phyloP scores from a whole-genome alignment of 805 yeast genomes.

The Candida maesae region DNA sequence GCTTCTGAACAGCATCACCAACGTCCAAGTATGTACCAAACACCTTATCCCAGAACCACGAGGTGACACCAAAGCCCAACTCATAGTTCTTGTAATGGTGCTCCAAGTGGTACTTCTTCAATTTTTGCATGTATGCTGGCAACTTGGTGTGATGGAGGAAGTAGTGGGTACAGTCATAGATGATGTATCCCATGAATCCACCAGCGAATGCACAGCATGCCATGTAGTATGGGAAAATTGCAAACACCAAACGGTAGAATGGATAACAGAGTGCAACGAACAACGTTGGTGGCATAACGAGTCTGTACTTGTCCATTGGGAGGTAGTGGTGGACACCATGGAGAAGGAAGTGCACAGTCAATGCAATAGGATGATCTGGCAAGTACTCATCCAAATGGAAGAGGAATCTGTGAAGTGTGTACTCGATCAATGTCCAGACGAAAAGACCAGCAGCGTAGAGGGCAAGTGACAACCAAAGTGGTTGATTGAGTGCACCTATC shows the following conservation, averaged over 20 bases:
- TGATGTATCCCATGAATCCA: constrained; percentile 88
- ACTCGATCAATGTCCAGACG: constrained; percentile 93
- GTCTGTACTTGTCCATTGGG: constrained; percentile 92
- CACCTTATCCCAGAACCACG: constrained; percentile 89
- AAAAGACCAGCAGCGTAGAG: constrained; percentile 78
- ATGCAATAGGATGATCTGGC: constrained; percentile 74
- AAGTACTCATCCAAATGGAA: constrained; percentile 88
- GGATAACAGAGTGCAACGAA: constrained; percentile 73
- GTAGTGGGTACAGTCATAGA: constrained; percentile 93
- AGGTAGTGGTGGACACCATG: constrained; percentile 97
- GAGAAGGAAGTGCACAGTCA: constrained; percentile 80
- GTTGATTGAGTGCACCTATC: constrained; percentile 51
- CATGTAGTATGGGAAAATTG: constrained; percentile 69
- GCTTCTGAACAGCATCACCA: constrained; percentile 23
- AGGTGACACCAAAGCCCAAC: constrained; percentile 94
- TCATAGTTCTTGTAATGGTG: constrained; percentile 98
- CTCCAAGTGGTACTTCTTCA: constrained; percentile 90
- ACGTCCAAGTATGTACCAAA: constrained; percentile 73
- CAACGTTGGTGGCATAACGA: constrained; percentile 95
- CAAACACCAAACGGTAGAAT: constrained; percentile 73
- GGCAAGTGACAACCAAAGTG: constrained; percentile 40
- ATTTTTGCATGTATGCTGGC: constrained; percentile 70
- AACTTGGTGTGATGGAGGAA: constrained; percentile 83
- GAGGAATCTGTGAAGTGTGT: constrained; percentile 79
- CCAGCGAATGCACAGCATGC: constrained; percentile 96